These are phyloP conservation scores for Scenedesmus sp. DNA, from an alignment of 163 green algal species.

Conservation along the genomic window DNA sequence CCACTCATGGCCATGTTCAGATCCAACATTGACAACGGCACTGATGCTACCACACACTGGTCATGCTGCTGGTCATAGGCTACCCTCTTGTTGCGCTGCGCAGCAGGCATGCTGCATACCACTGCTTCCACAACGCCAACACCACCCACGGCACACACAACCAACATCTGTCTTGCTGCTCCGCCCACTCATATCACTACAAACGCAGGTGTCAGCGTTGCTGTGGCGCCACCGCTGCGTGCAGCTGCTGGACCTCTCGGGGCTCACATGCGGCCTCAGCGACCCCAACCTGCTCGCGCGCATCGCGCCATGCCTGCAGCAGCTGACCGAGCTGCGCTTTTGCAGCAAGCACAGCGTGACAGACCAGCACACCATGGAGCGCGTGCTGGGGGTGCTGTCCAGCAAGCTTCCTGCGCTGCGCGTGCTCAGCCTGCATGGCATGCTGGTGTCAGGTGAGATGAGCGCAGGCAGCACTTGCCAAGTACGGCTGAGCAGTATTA, in stretches of 20 bases:
- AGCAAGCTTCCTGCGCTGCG: not conserved
- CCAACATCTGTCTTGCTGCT: not conserved
- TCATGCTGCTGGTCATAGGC: no score
- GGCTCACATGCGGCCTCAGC: slow-evolving; percentile 8
- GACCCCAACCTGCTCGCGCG: not conserved
- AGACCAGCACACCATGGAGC: not conserved
- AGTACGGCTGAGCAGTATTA: no score
- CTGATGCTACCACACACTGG: not conserved
- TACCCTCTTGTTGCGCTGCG: not conserved
- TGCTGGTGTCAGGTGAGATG: not conserved
- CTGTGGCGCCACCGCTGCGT: slow-evolving; percentile 35
- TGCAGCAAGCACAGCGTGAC: not conserved
- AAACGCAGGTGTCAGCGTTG: slow-evolving; percentile 9
- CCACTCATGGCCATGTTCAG: not conserved
- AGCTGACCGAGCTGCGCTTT: slow-evolving; percentile 11
- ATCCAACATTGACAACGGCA: not conserved
- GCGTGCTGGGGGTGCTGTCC: not conserved
- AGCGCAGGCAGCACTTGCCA: no score
- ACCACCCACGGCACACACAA: not conserved
- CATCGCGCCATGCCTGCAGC: slow-evolving; percentile 20
- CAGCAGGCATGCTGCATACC: not conserved
- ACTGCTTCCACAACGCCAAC: not conserved
- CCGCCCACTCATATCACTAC: not conserved
- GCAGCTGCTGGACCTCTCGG: slow-evolving; percentile 38
- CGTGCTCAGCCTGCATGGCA: not conserved